These are phyloP conservation scores for Hyaloscypha finlandica DNA, from an alignment of 495 filamentous ascomycete species.

Conservation along the genomic window DNA sequence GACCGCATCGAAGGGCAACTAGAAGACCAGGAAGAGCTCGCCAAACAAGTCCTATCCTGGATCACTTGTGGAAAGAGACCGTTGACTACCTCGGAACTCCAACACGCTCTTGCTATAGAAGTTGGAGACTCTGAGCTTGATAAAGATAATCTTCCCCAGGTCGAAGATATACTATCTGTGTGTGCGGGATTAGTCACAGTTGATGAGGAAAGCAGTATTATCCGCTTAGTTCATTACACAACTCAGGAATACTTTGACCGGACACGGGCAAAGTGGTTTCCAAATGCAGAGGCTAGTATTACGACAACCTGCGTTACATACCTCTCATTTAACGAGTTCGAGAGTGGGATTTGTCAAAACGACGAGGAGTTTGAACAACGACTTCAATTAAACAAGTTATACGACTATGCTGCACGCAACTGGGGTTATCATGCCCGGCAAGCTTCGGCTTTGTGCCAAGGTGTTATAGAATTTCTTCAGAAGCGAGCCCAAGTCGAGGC, in stretches of 20 bases:
- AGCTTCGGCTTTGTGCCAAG: not conserved
- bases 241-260: conserved; percentile 4
- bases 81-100: conserved; percentile 35
- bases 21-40: conserved; percentile 32
- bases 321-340: too few relatives aligned
- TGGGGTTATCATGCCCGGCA: not conserved
- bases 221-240: not conserved
- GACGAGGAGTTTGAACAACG: conserved; percentile 1
- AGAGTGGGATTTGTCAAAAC: not conserved
- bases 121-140: conserved; percentile 1
- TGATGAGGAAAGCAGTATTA: conserved; percentile 1
- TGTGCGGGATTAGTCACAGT: not conserved
- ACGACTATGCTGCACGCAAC: not conserved
- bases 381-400: not conserved
- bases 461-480: not conserved
- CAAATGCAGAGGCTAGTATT: not conserved
- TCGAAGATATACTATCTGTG: not conserved
- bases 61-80: conserved; percentile 35
- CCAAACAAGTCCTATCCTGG: conserved; percentile 33
- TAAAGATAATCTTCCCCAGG: not conserved
- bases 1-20: conserved; percentile 40
- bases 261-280: not conserved
- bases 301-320: not conserved
- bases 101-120: conserved; percentile 35
- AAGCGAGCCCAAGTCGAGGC: conserved; percentile 16